These are phyloP conservation scores for Scutellaria baicalensis DNA, from an alignment of 257 asterid species.

Conservation along the genomic window DNA sequence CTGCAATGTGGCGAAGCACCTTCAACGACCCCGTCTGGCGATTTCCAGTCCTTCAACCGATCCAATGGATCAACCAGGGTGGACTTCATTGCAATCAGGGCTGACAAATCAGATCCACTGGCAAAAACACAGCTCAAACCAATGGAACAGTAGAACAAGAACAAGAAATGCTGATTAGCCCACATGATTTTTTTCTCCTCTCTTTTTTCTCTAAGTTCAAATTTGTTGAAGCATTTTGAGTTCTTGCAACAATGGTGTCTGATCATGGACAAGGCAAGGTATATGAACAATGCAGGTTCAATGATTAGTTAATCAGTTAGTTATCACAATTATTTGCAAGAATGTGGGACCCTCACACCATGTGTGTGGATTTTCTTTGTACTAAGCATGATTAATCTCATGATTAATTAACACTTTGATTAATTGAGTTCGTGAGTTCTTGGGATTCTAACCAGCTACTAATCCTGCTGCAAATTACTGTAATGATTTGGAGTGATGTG, in stretches of 20 bases:
- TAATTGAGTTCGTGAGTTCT: constrained; percentile 43
- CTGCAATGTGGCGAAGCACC: constrained; percentile 29
- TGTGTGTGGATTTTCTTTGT: constrained; percentile 29
- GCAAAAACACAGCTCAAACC: constrained; percentile 36
- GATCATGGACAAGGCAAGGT: constrained; percentile 20
- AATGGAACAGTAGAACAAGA: constrained; percentile 44
- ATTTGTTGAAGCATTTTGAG: constrained; percentile 31
- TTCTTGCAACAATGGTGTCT: constrained; percentile 24
- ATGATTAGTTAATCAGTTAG: constrained; percentile 46
- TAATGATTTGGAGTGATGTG: constrained; percentile 44
- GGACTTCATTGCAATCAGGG: constrained; percentile 46
- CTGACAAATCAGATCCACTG: constrained; percentile 40
- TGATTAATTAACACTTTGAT: constrained; percentile 25
- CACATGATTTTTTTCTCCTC: constrained; percentile 13
- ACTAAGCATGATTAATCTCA: constrained; percentile 17
- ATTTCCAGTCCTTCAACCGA: constrained; percentile 44
- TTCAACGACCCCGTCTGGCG: not conserved
- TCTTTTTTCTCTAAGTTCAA: not conserved
- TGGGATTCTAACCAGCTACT: constrained; percentile 45
- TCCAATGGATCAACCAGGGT: constrained; percentile 46
- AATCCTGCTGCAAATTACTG: constrained; percentile 35
- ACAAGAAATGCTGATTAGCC: constrained; percentile 7
- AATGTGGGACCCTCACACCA: constrained; percentile 33
- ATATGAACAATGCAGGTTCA: constrained; percentile 22
- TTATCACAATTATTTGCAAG: constrained; percentile 20